Base-by-base conservation (phyloP, 2,329 filamentous ascomycete species). In the Paraphoma chrysanthemicola region DNA sequence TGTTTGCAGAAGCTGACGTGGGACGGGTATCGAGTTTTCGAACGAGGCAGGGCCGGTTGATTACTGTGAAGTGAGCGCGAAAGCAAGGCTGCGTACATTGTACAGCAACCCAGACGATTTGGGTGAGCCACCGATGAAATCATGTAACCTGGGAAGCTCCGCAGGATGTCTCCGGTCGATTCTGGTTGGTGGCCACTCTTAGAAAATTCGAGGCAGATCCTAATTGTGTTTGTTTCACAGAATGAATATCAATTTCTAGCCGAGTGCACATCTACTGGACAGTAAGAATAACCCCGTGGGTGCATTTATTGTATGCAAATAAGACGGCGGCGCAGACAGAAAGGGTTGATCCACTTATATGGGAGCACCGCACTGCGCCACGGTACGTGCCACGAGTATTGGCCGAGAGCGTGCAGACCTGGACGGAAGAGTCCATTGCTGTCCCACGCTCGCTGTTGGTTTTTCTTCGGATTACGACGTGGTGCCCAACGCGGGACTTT, bases 371-470 rank as follows among this genome's bases (percentile, higher is more conserved):
- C 33, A 33, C 42, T 46, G 56, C 59, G 56, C 59, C 59, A 64
- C 45, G 42, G 18, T 45, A 51, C 44, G 56, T 63, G 57, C 44
- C 44, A 56, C 53, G 53, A 38, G 46, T 45, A 59, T 55, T 52
- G 58, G 53, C 38, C 6, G 46, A 58, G 56, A 63, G 58, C 59
- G 48, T 55, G 52, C 59, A 57, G 58, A 57, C 60, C 64, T 49
- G 58, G 56, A 47, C 36, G 60, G 53, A 54, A 54, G 39, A 14
- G 39, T 42, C 39, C 12, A 16, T 42, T 42, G 14, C 59, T 56
- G 53, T 54, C 48, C 50, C 54, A 52, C 57, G 33, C 7, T 36
- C 14, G 48, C 33, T 44, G 54, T 64, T 63, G 53, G 42, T 62
- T 64, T 62, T 59, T 33, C 29, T n/a, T n/a, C 11, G 38, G 28